Conservation (phyloP, 208 protist species). For the Wallacemonas sp. region DNA sequence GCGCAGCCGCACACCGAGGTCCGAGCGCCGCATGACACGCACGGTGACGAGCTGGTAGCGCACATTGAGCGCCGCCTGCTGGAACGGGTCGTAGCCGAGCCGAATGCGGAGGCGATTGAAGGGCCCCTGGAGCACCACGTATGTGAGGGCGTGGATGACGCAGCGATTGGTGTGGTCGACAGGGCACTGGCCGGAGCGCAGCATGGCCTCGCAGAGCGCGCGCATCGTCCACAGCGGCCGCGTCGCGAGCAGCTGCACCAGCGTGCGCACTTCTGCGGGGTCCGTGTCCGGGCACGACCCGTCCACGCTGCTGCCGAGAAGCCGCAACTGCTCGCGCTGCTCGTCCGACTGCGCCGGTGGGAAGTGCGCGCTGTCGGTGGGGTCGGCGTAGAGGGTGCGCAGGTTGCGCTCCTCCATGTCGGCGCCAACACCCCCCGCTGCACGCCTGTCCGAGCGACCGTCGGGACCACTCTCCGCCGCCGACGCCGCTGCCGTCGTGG, state of each 20-base stretch:
- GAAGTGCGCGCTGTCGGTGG: neutral
- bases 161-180: slow-evolving; percentile 65
- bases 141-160: slow-evolving; percentile 66
- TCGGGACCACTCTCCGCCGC: too few species aligned
- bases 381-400: slow-evolving; percentile 8
- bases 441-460: slow-evolving; percentile 10
- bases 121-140: slow-evolving; percentile 66
- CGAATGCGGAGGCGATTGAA: slow-evolving; percentile 83
- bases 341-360: neutral
- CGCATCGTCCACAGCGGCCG: slow-evolving; percentile 64
- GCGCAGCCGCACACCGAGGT: slow-evolving; percentile 61
- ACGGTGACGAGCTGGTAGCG: slow-evolving; percentile 56
- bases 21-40: slow-evolving; percentile 57
- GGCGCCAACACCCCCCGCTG: neutral
- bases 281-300: slow-evolving; percentile 26
- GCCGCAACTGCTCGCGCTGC: slow-evolving; percentile 14
- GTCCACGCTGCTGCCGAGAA: slow-evolving; percentile 28
- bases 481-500: too few species aligned
- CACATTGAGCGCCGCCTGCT: slow-evolving; percentile 23
- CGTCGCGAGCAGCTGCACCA: slow-evolving; percentile 49
- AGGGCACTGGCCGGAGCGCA: slow-evolving; percentile 66
- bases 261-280: slow-evolving; percentile 51
- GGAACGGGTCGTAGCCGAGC: slow-evolving; percentile 78
- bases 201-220: slow-evolving; percentile 59
- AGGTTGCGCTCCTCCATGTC: neutral